These are phyloP conservation scores for Selaginella moellendorffii DNA, from an alignment of 75 land plant genomes.

Conservation along the genomic window DNA sequence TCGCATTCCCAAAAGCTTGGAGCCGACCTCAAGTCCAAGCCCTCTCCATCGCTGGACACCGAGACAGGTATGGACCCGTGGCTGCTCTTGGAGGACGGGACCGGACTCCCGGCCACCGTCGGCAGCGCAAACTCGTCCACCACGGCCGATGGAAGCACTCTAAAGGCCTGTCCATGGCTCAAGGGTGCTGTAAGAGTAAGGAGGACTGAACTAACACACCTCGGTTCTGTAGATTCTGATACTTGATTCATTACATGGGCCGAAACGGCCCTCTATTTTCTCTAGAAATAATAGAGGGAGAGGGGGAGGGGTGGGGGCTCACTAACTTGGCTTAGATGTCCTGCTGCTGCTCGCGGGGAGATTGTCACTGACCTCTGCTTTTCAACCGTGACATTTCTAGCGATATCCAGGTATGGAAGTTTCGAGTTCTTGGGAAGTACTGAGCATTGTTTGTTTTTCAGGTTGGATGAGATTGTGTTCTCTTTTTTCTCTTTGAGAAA, in stretches of 20 bases:
- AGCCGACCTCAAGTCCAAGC: constrained; percentile 29
- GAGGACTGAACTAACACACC: constrained; percentile 78
- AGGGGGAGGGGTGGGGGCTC: too few species aligned
- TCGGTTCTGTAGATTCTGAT: constrained; percentile 82
- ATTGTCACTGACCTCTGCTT: too few species aligned
- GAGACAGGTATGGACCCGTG: constrained; percentile 85
- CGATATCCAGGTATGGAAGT: too few species aligned
- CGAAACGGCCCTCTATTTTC: too few species aligned
- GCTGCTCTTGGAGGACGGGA: constrained; percentile 81
- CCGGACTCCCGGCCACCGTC: constrained; percentile 31
- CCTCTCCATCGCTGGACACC: constrained; percentile 28
- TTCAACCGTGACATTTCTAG: too few species aligned
- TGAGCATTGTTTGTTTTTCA: too few species aligned
- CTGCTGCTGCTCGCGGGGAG: too few species aligned
- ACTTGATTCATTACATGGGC: constrained; percentile 34
- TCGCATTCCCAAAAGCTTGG: not conserved
- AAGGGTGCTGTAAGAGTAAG: constrained; percentile 85
- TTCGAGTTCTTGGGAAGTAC: too few species aligned
- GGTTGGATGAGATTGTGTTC: too few species aligned
- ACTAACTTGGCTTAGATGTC: too few species aligned
- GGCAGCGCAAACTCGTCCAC: constrained; percentile 23
- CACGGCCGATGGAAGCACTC: constrained; percentile 45
- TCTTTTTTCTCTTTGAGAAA: too few species aligned
- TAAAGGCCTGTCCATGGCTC: constrained; percentile 65
- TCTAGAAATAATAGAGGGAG: too few species aligned